Base-by-base conservation (phyloP, 805 yeast genomes). In the Suhomyces sp. region DNA sequence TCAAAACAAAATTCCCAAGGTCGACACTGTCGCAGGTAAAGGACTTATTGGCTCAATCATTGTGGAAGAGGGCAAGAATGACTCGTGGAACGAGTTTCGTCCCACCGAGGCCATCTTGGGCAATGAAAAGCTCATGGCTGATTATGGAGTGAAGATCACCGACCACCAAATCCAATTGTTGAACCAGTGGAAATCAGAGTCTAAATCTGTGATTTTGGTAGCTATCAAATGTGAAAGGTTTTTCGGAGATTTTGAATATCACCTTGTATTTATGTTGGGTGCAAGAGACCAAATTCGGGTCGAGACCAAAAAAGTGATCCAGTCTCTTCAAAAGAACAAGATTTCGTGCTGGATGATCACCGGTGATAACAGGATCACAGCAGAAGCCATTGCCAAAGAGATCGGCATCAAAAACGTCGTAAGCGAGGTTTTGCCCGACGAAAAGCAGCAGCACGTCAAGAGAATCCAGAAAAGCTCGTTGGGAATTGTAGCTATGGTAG, bases 261-360 rank as follows among this genome's bases (percentile, higher is more conserved):
- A 75, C 57, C 69, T 78, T 17, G 67, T 78, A n/a, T 62, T 82
- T 37, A 66, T 81, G 51, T 56, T 84, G 54, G 86, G 82, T 3
- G 83, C 84, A 31, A 76, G 88, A 45, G 93, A 87, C 62, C 77
- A 79, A 50, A 62, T 82, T 5, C 64, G 86, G 55, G 73, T 78
- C 0, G 94, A 87, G 61, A 74, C 90, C 2, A 72, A 70, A 33
- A 58, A 59, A 19, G 86, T 86, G 0, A 72, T 87, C 17, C 49
- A 56, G 17, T 61, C 53, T 40, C 62, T 73, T 6, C 63, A 66
- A 24, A 59, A 68, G 6, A 67, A 68, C 6, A 76, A 78, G 5
- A 79, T 86, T 17, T 77, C 78, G 20, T 79, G 86, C 47, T 87
- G 87, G 84, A 85, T 87, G 88, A 82, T 87, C 40, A 82, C 90